Conservation (phyloP, 805 yeast species). For the Yarrowia sp. region DNA sequence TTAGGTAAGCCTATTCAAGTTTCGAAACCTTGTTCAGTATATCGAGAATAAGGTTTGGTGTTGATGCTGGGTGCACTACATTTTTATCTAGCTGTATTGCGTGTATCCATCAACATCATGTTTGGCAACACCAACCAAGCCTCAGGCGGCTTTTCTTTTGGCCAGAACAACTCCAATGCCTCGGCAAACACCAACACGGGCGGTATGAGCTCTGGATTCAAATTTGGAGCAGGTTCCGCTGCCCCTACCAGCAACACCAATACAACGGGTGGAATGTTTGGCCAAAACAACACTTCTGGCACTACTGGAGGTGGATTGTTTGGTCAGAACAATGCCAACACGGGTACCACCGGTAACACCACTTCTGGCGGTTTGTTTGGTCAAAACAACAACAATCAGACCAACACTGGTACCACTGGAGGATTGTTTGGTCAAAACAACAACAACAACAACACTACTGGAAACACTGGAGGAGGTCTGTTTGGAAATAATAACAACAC, state of each 20-base stretch:
- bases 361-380: slow-evolving; percentile 4
- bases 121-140: slow-evolving; percentile 15
- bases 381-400: not conserved
- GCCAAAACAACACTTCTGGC: not conserved
- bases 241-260: not conserved
- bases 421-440: slow-evolving; percentile 3
- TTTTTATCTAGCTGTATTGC: slow-evolving; percentile 21
- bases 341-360: not conserved
- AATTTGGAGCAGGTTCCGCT: slow-evolving; percentile 6
- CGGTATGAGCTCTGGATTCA: slow-evolving; percentile 16
- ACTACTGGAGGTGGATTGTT: slow-evolving; percentile 7
- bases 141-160: slow-evolving; percentile 18
- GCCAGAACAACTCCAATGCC: slow-evolving; percentile 24
- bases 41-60: not conserved
- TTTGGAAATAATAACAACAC: not conserved
- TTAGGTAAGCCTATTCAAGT: not conserved
- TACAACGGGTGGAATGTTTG: slow-evolving; percentile 4
- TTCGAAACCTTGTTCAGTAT: not conserved
- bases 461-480: slow-evolving; percentile 2
- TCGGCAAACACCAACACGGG: slow-evolving; percentile 1
- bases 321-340: slow-evolving; percentile 11
- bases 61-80: slow-evolving; percentile 14
- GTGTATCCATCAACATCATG: not conserved
- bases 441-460: not conserved
- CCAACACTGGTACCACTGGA: slow-evolving; percentile 7